Conservation (phyloP, 371 early-diverging fungal genomes). For the Mortierella sp. region DNA sequence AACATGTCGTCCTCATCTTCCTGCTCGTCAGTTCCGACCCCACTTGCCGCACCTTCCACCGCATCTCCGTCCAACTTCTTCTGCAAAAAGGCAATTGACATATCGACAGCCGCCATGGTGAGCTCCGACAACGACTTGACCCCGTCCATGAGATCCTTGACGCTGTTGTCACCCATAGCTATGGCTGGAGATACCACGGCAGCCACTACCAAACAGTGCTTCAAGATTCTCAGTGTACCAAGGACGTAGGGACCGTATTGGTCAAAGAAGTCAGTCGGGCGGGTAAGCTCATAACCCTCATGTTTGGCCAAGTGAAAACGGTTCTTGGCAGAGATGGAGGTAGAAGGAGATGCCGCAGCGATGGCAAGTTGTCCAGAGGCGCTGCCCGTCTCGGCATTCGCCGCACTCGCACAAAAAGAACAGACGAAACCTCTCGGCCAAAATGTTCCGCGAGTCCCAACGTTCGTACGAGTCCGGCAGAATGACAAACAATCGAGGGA, state of each 20-base stretch:
- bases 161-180: no score
- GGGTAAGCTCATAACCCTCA: no score
- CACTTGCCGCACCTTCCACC: background rate
- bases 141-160: no score
- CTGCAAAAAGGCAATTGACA: background rate
- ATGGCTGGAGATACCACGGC: no score
- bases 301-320: no score
- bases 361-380: background rate
- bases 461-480: background rate
- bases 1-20: background rate
- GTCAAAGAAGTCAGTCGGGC: no score
- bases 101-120: background rate
- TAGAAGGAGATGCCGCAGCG: background rate
- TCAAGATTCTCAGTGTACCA: no score
- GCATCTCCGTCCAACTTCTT: background rate
- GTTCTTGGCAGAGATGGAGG: no score
- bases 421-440: slow-evolving; percentile 20
- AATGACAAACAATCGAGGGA: background rate
- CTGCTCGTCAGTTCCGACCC: background rate
- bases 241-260: no score
- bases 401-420: slow-evolving; percentile 35
- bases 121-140: no score
- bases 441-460: slow-evolving; percentile 3
- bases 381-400: background rate
- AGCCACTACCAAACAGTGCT: no score